Evolutionary conservation across 805 yeast species (phyloP), one percentile per base, ranked within the genome.

Genomic region (Cyberlindnera veronae): DNA sequence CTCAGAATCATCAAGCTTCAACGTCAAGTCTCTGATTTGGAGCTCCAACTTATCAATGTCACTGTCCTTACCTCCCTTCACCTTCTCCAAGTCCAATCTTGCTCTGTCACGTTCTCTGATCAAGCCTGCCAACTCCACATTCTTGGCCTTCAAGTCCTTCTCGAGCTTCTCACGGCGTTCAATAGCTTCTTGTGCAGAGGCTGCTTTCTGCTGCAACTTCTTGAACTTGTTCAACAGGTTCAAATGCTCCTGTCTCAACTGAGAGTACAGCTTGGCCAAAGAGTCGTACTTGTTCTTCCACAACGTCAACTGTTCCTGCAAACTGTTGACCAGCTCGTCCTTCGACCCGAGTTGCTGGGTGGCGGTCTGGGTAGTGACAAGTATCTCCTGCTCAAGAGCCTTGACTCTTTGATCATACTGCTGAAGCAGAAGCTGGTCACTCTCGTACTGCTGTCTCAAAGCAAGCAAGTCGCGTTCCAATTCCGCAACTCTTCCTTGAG

Each of bases 211-310:
- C 63, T 88, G 95, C 34, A 82, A 72, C 51, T 83, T 81, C 59
- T 90, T 89, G 58, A 82, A 82, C 57, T 82, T 83, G 37, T 84
- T 72, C 57, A 90, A 71, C 41, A 89, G 64, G 47, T 81, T 84
- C 55, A 90, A 71, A 58, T 90, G 96, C 63, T 90, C 97, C 63
- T 86, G 95, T 57, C 97, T 82, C 51, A 90, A 69, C 63, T 89
- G 96, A 2, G 95, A 81, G 61, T 90, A 90, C 49, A 90, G 69
- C 55, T 87, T 87, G 6, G 96, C 96, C 47, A 90, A 71, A 0
- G 93, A 74, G 57, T 89, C 96, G 63, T 90, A 90, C 66, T 90
- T 90, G 39, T 76, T 77, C 46, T 85, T 79, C 95, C 96, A 90
- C 45, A 76, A 74, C 20, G 62, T 67, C 30, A 84, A 72, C 62